Conservation (phyloP, 2,329 filamentous ascomycete species). For the Xylaria sp. region DNA sequence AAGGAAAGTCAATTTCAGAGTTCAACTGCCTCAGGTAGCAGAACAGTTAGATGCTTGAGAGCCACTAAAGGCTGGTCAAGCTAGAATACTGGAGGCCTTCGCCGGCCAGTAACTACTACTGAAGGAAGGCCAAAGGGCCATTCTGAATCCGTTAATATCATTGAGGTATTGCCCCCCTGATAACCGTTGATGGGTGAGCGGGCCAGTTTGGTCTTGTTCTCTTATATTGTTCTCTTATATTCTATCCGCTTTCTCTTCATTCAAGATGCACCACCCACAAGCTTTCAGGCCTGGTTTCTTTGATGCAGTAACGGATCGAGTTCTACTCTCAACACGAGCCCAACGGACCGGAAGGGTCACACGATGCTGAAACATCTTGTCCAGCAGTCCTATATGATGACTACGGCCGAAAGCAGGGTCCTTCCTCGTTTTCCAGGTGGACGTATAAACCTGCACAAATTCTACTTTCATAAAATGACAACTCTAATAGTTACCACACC, state of each 20-base stretch:
- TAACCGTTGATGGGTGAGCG: neutral
- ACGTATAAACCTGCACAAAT: slow-evolving; percentile 1
- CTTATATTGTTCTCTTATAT: neutral
- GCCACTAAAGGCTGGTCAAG: slow-evolving; percentile 1
- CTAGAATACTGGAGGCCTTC: neutral
- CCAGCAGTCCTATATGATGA: slow-evolving; percentile 3
- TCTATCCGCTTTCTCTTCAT: neutral
- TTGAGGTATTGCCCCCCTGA: neutral
- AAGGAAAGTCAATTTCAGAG: slow-evolving; percentile 1
- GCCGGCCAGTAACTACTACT: neutral
- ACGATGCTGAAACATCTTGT: neutral
- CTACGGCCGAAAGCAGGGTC: slow-evolving; percentile 6
- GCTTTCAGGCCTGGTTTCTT: neutral
- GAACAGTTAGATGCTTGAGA: neutral
- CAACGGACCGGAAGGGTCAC: slow-evolving; percentile 7
- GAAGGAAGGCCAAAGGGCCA: neutral
- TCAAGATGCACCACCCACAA: neutral
- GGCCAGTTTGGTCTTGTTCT: neutral
- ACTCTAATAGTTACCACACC: slow-evolving; percentile 11
- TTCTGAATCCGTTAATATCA: neutral
- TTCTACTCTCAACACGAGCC: slow-evolving; percentile 1
- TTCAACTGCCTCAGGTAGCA: slow-evolving; percentile 8
- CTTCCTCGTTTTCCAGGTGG: neutral
- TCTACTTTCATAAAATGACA: slow-evolving; percentile 6
- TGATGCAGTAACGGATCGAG: neutral